A percentile compares a stretch with the other conserved stretches of the same genome.
Conservation (phyloP, 345 rosid genomes). For the Geranium brycei region DNA sequence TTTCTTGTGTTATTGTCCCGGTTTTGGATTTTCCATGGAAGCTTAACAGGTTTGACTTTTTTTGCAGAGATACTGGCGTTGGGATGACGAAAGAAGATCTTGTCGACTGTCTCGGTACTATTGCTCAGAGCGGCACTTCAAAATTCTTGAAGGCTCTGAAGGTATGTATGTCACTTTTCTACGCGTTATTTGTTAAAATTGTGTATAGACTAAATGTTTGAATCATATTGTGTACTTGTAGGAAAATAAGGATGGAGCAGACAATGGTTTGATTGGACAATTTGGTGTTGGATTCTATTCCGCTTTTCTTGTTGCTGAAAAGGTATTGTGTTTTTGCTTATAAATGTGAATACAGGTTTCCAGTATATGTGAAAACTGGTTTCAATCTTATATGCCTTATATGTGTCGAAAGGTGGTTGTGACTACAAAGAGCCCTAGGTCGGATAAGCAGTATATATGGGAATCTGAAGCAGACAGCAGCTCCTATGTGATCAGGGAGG, state of each 20-base stretch:
- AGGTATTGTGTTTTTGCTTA: conserved; percentile 28
- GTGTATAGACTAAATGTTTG: conserved; percentile 2
- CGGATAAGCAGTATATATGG: conserved; percentile 94
- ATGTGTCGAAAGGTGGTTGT: conserved; percentile 54
- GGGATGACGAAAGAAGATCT: conserved; percentile 98
- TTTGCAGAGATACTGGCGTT: conserved; percentile 85
- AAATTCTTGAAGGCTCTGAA: conserved; percentile 84
- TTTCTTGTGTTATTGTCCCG: neutral
- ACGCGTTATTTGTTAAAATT: neutral
- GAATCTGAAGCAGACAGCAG: conserved; percentile 84
- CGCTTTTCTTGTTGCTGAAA: conserved; percentile 90
- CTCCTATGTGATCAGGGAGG: conserved; percentile 78
- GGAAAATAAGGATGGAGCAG: conserved; percentile 95
- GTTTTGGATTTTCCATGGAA: neutral
- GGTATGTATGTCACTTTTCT: conserved; percentile 23
- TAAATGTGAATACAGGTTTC: neutral
- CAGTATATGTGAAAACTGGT: neutral
- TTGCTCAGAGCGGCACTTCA: conserved; percentile 98
- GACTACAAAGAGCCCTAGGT: conserved; percentile 88
- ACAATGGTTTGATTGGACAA: conserved; percentile 84
- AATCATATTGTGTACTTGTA: conserved; percentile 12
- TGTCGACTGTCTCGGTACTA: conserved; percentile 96
- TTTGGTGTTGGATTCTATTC: conserved; percentile 99
- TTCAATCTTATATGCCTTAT: neutral
- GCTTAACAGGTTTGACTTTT: conserved; percentile 3